These are phyloP conservation scores for Debaryomyces coudertii DNA, from an alignment of 1,139 yeast genomes.

Conservation along the genomic window DNA sequence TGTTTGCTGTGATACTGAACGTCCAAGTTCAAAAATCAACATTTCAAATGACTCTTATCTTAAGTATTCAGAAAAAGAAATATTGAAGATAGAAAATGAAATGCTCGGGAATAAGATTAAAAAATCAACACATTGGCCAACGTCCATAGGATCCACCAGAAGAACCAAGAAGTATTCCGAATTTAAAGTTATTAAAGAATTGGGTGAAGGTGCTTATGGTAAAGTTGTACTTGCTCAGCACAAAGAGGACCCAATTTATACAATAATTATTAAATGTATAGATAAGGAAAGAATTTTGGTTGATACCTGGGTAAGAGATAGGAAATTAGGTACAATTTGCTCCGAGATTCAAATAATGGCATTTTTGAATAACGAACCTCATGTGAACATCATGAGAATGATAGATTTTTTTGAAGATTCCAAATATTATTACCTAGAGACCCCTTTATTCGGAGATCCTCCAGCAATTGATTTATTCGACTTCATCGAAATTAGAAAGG, in stretches of 20 bases:
- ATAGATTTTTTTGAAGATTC: conserved; percentile 92
- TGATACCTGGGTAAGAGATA: conserved; percentile 96
- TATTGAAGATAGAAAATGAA: conserved; percentile 48
- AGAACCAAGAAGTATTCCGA: conserved; percentile 72
- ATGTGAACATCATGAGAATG: conserved; percentile 82
- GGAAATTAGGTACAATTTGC: conserved; percentile 89
- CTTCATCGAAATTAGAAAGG: conserved; percentile 78
- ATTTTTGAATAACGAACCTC: conserved; percentile 71
- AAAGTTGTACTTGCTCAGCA: conserved; percentile 83
- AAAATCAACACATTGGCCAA: conserved; percentile 54
- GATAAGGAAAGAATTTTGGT: conserved; percentile 91
- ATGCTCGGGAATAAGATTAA: conserved; percentile 37
- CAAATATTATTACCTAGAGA: conserved; percentile 84
- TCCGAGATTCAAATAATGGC: conserved; percentile 93
- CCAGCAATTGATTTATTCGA: conserved; percentile 94
- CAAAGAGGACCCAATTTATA: conserved; percentile 60
- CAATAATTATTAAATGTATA: conserved; percentile 82
- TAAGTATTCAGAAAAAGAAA: conserved; percentile 41
- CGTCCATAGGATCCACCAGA: conserved; percentile 58
- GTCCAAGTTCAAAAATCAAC: conserved; percentile 4
- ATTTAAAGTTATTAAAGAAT: conserved; percentile 67
- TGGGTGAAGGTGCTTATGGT: conserved; percentile 98
- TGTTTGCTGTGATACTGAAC: conserved; percentile 7
- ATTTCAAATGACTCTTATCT: conserved; percentile 8
- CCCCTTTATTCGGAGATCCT: conserved; percentile 84